Base-by-base conservation (phyloP, 164 flowering plant species). In the Kingdonia uniflora region DNA sequence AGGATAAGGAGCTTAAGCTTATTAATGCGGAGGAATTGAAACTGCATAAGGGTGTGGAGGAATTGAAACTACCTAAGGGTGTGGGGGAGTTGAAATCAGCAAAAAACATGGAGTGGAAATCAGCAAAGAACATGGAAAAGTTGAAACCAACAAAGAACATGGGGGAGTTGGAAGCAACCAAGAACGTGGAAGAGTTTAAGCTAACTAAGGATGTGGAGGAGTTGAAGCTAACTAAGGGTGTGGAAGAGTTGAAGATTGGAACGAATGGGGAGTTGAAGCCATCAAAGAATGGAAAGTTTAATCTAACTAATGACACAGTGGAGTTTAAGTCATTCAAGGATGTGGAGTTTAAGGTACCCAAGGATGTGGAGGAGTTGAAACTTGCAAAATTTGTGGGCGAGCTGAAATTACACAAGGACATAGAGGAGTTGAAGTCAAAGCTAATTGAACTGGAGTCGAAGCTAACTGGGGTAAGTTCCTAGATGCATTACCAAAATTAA, bases 391-490 rank as follows among this genome's bases (percentile, higher is more conserved):
- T 17, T 17, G 19, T 25, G 1, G 47, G 21, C 12, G 60, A 57
- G 13, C 13, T 37, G 19, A 25, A 65, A 35, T 56, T 70, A 24
- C 66, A 56, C 38, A 55, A 57, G 55, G 84, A 73, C 29, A 53
- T 72, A 23, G 78, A 74, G 61, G 76, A 74, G 56, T 71, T 80
- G 74, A 83, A 73, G 54, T 63, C 59, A 40, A 85, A 78, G 64
- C 40, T 82, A 14, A 57, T 29, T 56, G 67, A 63, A 13, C 62
- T 83, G 67, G 82, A 77, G 59, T 68, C 74, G 52, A 74, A 85
- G 66, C 73, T 88, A 42, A 42, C 47, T 22, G 73, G 78, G 88
- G 85, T 88, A 40, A 40, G 74, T 62, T 5, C 12, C 14, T 49
- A 41, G n/a, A n/a, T n/a, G n/a, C n/a, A n/a, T n/a, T n/a, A n/a